phyloP scores from a whole-genome alignment of 257 asterid species.

The Leptodermis oblonga region DNA sequence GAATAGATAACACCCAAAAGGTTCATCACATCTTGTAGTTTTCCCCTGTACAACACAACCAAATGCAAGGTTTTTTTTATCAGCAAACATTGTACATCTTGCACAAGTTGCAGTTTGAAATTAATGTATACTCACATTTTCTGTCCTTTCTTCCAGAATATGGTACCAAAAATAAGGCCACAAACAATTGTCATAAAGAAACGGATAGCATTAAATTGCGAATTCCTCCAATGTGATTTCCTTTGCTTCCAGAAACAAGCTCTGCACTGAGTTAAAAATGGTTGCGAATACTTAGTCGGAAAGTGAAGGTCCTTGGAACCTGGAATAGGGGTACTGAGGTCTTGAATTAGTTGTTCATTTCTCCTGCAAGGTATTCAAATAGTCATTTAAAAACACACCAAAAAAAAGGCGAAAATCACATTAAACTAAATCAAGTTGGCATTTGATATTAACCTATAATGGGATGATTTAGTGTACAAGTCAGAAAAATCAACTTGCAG shows the following conservation, averaged over 20 bases:
- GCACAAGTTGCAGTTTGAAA: too few relatives aligned
- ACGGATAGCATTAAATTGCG: constrained; percentile 39
- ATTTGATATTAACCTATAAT: constrained; percentile 22
- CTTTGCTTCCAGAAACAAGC: constrained; percentile 59
- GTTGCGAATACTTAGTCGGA: constrained; percentile 37
- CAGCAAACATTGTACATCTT: too few relatives aligned
- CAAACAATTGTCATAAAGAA: constrained; percentile 34
- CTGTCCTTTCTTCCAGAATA: constrained; percentile 38
- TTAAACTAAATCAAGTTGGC: not conserved
- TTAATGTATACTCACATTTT: constrained; percentile 17
- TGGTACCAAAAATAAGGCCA: constrained; percentile 40
- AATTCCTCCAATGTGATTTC: constrained; percentile 52
- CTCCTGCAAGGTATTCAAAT: constrained; percentile 24
- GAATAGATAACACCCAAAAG: constrained; percentile 37
- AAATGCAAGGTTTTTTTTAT: not conserved
- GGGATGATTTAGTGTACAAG: constrained; percentile 37
- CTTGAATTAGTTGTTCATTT: constrained; percentile 40
- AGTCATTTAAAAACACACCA: not conserved
- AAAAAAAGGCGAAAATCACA: not conserved
- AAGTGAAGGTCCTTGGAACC: constrained; percentile 42
- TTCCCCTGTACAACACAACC: constrained; percentile 19
- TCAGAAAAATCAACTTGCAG: constrained; percentile 48
- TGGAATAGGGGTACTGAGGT: constrained; percentile 43
- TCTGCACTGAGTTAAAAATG: constrained; percentile 41
- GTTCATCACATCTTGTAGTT: constrained; percentile 28